Percentiles rank a stretch among this genome's conserved stretches.
These are phyloP conservation scores for Trichoderma koningii DNA, from an alignment of 2,329 filamentous ascomycete genomes.

Conservation along the genomic window DNA sequence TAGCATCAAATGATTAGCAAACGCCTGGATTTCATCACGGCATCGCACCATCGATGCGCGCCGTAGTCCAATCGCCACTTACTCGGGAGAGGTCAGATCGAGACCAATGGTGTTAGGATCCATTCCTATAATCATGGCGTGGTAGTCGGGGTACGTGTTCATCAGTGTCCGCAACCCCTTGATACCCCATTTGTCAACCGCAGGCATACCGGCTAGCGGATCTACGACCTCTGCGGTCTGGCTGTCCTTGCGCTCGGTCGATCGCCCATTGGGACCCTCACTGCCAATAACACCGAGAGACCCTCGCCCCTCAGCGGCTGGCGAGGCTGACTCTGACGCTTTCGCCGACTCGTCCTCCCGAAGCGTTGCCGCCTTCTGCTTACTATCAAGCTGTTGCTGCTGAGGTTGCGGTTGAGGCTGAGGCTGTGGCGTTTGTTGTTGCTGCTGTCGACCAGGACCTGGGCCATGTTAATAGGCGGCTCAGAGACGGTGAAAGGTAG, in stretches of 20 bases:
- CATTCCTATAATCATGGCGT: constrained; percentile 60
- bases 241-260: constrained; percentile 47
- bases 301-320: constrained; percentile 43
- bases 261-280: constrained; percentile 44
- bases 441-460: constrained; percentile 15
- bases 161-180: constrained; percentile 65
- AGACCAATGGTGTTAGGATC: constrained; percentile 60
- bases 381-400: constrained; percentile 45
- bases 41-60: background rate
- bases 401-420: constrained; percentile 4
- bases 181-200: constrained; percentile 64
- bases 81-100: constrained; percentile 61
- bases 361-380: constrained; percentile 45
- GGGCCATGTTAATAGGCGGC: background rate
- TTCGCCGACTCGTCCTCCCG: constrained; percentile 47
- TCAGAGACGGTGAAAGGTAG: background rate
- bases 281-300: constrained; percentile 52
- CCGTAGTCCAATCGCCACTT: constrained; percentile 36
- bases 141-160: constrained; percentile 65
- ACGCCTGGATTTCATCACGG: background rate
- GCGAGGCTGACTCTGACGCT: constrained; percentile 41
- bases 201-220: constrained; percentile 62
- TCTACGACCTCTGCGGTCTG: constrained; percentile 52
- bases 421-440: background rate
- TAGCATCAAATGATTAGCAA: constrained; percentile 34